Base-by-base conservation (phyloP, 805 yeast species). In the Phaffomyces opuntiae region DNA sequence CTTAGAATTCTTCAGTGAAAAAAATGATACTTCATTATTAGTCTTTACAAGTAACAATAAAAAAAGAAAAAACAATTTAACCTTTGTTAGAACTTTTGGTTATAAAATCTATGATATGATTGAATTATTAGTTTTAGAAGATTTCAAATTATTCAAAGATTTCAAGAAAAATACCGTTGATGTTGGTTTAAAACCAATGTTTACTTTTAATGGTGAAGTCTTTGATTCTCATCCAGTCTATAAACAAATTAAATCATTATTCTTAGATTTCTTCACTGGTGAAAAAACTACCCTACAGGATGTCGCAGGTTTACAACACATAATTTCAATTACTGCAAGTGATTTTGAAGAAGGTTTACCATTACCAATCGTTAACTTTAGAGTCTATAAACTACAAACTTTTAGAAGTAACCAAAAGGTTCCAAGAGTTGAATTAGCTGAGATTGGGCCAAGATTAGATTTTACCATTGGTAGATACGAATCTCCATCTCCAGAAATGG, bases 361-460 rank as follows among this genome's bases (percentile, higher is more conserved):
- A 37, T 73, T 90, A 52, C 97, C 99, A 16, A 65, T 75, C 43
- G 84, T 93, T 40, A 76, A 88, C 59, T 91, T 93, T 77, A 80
- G 99, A 68, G 97, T 89, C 29, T 93, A 91, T 65, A 80, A 83
- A 58, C 69, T 93, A 57, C 87, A 83, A 64, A 81, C 98, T 6
- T 83, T 67, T 64, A 81, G 75, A 62, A 81, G 91, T 50, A 90
- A 84, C 42, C 96, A 91, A 61, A 89, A 87, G 62, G 73, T 87
- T 46, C 98, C 99, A 46, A 77, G 99, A 63, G 90, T 93, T 24
- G 98, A 93, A 69, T 72, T 93, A 38, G 93, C 85, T 46, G 99
- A 93, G 66, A 83, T 87, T 51, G 99, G 99, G 0, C 99, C 99
- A 50, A 78, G 99, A 59, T 74, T 93, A 49, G 97, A 91, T 64